Evolutionary conservation across 129 eudicot species (phyloP), one percentile per base, ranked within the genome.

Genomic region (Artemisia annua): DNA sequence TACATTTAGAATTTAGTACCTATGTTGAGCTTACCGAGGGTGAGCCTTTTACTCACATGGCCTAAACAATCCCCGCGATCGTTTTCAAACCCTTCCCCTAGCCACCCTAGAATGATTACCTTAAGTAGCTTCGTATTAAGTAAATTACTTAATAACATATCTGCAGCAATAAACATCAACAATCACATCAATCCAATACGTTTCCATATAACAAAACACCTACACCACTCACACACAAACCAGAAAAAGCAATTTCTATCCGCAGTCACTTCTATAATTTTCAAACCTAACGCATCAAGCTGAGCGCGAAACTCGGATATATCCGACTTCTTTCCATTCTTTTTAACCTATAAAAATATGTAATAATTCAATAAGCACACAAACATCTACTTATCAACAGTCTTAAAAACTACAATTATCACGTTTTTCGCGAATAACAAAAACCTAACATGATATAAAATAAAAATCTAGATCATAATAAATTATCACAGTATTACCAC

Each of bases 161-260:
- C n/a, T n/a, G n/a, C n/a, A n/a, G n/a, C n/a, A n/a, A 20, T 20
- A 20, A 20, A 20, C 26, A 48, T 48, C 53, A 48, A 14, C 53
- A 48, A 24, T 67, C 46, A 30, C 26, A 28, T 18, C 32, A 35
- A 18, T 57, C 74, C 6, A 10, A 66, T 44, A 14, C 49, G 17
- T 75, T 54, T 52, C 48, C 5, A 57, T 16, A 49, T 7, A 58
- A 28, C 17, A 53, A 63, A 51, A 14, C 17, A 63, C 20, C 10
- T 64, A 16, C 7, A 59, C 35, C 22, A n/a, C 73, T 1, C 67
- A 11, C 20, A 0, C 46, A 87, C 85, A 57, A 83, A 93, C 98
- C 98, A 87, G 92, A 90, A 93, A 75, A 93, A 90, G 78, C 98
- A 93, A 78, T 93, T 93, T 63, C 98, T 97, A 70, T 90, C 97